A percentile compares a stretch with the other conserved stretches of the same genome.
Evolutionary conservation across 139 green algal genomes (phyloP).

Genomic region (Microglena sp.): DNA sequence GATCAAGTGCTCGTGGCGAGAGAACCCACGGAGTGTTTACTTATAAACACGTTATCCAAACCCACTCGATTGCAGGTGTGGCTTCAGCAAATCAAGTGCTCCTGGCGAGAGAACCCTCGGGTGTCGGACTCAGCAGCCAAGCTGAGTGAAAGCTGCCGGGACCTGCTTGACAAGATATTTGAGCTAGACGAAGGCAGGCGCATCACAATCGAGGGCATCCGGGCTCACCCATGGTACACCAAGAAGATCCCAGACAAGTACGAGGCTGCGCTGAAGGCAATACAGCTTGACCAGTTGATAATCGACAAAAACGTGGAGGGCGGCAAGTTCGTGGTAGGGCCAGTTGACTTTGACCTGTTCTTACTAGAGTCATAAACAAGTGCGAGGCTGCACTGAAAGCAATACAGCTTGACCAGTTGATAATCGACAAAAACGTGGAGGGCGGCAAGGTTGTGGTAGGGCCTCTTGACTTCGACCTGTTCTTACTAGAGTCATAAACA

Average conservation of each 20-base stretch:
- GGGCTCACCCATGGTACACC: conserved; percentile 81
- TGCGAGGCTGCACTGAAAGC: neutral
- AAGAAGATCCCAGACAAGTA: conserved; percentile 47
- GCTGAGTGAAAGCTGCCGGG: conserved; percentile 19
- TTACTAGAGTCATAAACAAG: conserved; percentile 48
- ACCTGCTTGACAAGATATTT: conserved; percentile 40
- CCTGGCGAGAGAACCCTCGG: conserved; percentile 33
- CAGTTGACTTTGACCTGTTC: too few relatives aligned
- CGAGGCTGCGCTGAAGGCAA: neutral
- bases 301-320: too few relatives aligned
- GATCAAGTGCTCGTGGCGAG: conserved; percentile 39
- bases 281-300: too few relatives aligned
- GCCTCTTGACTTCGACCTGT: too few relatives aligned
- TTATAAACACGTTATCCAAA: too few relatives aligned
- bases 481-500: too few relatives aligned
- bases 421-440: too few relatives aligned
- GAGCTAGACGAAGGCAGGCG: conserved; percentile 38
- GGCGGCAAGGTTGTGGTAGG: too few relatives aligned
- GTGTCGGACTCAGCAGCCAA: conserved; percentile 17
- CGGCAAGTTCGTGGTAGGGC: too few relatives aligned
- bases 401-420: too few relatives aligned
- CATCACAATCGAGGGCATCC: conserved; percentile 70
- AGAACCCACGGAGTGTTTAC: conserved; percentile 19
- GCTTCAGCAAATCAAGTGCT: conserved; percentile 48
- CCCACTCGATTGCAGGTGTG: too few relatives aligned